Percentiles rank a stretch among this genome's conserved stretches.
Evolutionary conservation across 2,329 filamentous ascomycete genomes (phyloP).

Genomic region (Nothopassalora personata): DNA sequence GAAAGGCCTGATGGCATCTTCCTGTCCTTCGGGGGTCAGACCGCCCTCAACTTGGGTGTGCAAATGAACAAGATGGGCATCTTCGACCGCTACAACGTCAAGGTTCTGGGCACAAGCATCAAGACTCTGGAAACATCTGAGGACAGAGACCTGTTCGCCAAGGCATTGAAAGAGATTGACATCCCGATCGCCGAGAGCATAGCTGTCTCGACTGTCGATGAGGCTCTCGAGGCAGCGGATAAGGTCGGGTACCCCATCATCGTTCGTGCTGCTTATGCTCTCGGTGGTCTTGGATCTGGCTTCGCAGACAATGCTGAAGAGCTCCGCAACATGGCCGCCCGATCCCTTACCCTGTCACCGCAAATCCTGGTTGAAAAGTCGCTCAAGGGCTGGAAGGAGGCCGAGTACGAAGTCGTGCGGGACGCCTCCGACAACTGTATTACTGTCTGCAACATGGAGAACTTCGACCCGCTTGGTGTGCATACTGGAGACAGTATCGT

Average conservation of each 20-base stretch:
- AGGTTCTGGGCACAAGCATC: slow-evolving; percentile 91
- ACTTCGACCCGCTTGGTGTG: slow-evolving; percentile 95
- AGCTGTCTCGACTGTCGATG: slow-evolving; percentile 84
- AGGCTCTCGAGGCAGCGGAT: slow-evolving; percentile 81
- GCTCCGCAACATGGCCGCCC: slow-evolving; percentile 85
- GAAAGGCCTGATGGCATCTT: slow-evolving; percentile 96
- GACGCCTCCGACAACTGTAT: slow-evolving; percentile 99
- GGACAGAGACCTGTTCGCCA: slow-evolving; percentile 92
- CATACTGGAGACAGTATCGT: slow-evolving; percentile 99
- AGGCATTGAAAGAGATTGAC: slow-evolving; percentile 92
- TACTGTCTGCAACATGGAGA: slow-evolving; percentile 98
- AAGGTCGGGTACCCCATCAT: slow-evolving; percentile 95
- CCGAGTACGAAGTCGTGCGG: slow-evolving; percentile 96
- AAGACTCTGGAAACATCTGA: slow-evolving; percentile 91
- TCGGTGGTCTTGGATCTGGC: slow-evolving; percentile 91
- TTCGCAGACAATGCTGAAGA: slow-evolving; percentile 94
- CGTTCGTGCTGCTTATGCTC: slow-evolving; percentile 90
- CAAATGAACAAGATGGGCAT: slow-evolving; percentile 95
- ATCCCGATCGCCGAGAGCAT: slow-evolving; percentile 97
- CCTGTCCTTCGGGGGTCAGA: slow-evolving; percentile 95
- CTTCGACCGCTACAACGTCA: slow-evolving; percentile 91
- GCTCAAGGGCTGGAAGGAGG: slow-evolving; percentile 98
- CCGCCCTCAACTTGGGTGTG: slow-evolving; percentile 91
- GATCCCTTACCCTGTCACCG: slow-evolving; percentile 85
- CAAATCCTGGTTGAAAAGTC: slow-evolving; percentile 98